Percentiles rank a stretch among this genome's conserved stretches.
These are phyloP conservation scores for Chloropicon primus DNA, from an alignment of 139 green algal species.

Conservation along the genomic window DNA sequence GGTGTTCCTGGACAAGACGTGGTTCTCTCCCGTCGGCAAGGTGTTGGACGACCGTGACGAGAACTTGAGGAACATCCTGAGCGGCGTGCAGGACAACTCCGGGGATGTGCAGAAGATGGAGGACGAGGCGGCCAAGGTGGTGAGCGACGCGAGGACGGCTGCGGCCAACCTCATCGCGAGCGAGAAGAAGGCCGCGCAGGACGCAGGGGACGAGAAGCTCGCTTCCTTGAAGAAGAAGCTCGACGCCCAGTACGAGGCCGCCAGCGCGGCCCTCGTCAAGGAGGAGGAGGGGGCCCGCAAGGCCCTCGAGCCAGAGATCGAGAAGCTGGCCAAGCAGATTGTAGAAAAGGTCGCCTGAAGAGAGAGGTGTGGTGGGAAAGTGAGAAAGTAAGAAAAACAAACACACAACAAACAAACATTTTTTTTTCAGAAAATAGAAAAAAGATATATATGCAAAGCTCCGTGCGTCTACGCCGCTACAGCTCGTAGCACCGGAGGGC, in stretches of 20 bases:
- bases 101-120: conserved; percentile 25
- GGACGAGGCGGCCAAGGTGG: conserved; percentile 23
- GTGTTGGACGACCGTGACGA: conserved; percentile 71
- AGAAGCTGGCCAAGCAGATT: neutral
- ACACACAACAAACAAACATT: no score
- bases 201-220: conserved; percentile 17
- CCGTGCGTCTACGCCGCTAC: no score
- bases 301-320: neutral
- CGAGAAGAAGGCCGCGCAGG: conserved; percentile 21
- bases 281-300: neutral
- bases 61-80: conserved; percentile 57
- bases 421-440: conserved; percentile 1
- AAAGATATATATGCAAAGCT: no score
- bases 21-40: conserved; percentile 74
- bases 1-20: conserved; percentile 87
- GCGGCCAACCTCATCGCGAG: conserved; percentile 19
- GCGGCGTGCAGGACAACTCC: conserved; percentile 50
- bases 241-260: neutral
- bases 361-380: no score
- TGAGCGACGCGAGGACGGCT: conserved; percentile 19
- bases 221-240: neutral
- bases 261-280: neutral
- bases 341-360: neutral
- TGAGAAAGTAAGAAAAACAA: no score
- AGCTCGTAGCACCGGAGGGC: neutral